A percentile compares a stretch with the other conserved stretches of the same genome.
Conservation (phyloP, 2,329 filamentous ascomycete species). For the Aspergillus unguis region DNA sequence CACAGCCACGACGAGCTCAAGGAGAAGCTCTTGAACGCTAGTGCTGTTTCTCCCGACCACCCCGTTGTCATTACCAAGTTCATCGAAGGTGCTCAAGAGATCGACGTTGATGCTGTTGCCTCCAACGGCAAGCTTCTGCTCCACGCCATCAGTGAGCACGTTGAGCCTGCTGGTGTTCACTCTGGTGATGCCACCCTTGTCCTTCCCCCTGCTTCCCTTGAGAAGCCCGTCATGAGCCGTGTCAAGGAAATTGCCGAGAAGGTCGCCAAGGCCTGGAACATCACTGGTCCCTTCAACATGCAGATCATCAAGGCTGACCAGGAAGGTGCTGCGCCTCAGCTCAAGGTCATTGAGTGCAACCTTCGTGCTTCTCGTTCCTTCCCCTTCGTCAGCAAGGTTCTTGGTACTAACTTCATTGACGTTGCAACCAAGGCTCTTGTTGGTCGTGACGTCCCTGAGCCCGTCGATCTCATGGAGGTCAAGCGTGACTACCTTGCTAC, state of each 20-base stretch:
- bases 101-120: conserved; percentile 92
- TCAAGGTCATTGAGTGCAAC: conserved; percentile 99
- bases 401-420: conserved; percentile 95
- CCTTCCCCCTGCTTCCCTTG: conserved; percentile 78
- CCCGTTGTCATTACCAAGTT: conserved; percentile 98
- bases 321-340: conserved; percentile 67
- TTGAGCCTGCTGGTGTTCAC: conserved; percentile 96
- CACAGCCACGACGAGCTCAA: conserved; percentile 82
- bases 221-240: conserved; percentile 72
- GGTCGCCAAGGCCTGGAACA: conserved; percentile 94
- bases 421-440: conserved; percentile 89
- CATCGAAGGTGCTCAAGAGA: conserved; percentile 94
- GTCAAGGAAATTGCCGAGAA: conserved; percentile 95
- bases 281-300: conserved; percentile 99
- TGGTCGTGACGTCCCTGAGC: conserved; percentile 76
- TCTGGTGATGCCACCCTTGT: conserved; percentile 95
- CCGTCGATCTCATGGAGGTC: conserved; percentile 80
- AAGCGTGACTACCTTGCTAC: conserved; percentile 92
- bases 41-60: conserved; percentile 89
- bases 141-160: conserved; percentile 91
- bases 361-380: conserved; percentile 95
- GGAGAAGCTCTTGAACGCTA: conserved; percentile 89
- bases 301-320: conserved; percentile 94
- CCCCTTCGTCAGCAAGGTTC: conserved; percentile 96
- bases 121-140: conserved; percentile 80